These are phyloP conservation scores for Monosporozyma solicola DNA, from an alignment of 805 yeast species.

Conservation along the genomic window DNA sequence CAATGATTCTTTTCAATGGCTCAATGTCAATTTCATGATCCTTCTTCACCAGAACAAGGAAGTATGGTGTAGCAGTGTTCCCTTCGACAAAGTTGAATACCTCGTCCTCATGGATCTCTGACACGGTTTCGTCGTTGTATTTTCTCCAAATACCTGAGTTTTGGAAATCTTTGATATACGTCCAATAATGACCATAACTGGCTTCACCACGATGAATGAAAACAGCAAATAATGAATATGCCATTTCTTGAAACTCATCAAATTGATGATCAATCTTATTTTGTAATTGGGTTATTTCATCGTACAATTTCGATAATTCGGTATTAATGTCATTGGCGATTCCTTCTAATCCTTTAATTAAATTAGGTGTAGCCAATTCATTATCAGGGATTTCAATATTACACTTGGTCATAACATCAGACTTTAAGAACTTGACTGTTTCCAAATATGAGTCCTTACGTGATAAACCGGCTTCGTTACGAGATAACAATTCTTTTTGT, in stretches of 20 bases:
- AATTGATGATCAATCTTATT: conserved; percentile 51
- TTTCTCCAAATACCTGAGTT: conserved; percentile 60
- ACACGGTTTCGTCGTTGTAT: conserved; percentile 93
- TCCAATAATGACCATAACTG: conserved; percentile 95
- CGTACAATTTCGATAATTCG: conserved; percentile 37
- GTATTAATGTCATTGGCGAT: conserved; percentile 41
- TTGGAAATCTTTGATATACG: conserved; percentile 73
- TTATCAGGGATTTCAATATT: conserved; percentile 13
- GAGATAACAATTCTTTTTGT: conserved; percentile 34
- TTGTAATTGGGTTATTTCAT: conserved; percentile 38
- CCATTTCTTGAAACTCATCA: conserved; percentile 48
- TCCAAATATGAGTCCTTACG: conserved; percentile 45
- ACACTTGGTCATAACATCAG: conserved; percentile 25
- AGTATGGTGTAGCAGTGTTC: conserved; percentile 91
- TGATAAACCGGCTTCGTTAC: conserved; percentile 43
- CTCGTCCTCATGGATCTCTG: conserved; percentile 58
- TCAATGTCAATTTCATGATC: conserved; percentile 49
- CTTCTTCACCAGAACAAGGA: conserved; percentile 71
- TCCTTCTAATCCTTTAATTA: conserved; percentile 30
- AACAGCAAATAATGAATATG: conserved; percentile 80
- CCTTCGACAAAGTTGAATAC: conserved; percentile 57
- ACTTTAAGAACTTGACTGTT: conserved; percentile 47
- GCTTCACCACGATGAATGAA: conserved; percentile 96
- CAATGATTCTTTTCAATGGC: conserved; percentile 49
- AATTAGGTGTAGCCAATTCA: conserved; percentile 17